A percentile compares a stretch with the other conserved stretches of the same genome.
Evolutionary conservation across 106 monocot species (phyloP).

Genomic region (Cymbidium sinense): DNA sequence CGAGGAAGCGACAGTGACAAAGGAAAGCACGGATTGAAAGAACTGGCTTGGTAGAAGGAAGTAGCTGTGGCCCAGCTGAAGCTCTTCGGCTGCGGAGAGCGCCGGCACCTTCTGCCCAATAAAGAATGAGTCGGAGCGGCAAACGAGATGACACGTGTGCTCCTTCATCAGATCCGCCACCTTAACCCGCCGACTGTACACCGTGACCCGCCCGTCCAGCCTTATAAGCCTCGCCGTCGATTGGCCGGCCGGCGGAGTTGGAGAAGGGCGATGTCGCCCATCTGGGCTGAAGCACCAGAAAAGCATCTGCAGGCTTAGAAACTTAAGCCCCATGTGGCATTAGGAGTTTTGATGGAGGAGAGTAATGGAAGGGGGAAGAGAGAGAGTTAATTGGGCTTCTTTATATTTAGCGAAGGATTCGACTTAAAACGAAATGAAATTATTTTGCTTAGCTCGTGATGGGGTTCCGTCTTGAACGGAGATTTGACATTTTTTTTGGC

Average conservation of each 20-base stretch:
- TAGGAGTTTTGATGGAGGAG: too few species aligned
- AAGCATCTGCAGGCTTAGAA: constrained; percentile 1
- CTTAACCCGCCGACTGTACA: constrained; percentile 38
- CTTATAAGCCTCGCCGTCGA: constrained; percentile 22
- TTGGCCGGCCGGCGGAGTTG: not conserved
- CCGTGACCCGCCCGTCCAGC: constrained; percentile 46
- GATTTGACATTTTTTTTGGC: not conserved
- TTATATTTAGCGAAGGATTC: too few species aligned
- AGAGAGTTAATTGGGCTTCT: too few species aligned
- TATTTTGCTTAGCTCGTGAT: not conserved
- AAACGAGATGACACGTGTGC: constrained; percentile 53
- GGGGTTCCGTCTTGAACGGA: not conserved
- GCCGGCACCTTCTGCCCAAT: constrained; percentile 68
- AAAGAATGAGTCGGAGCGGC: constrained; percentile 65
- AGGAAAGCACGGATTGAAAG: constrained; percentile 83
- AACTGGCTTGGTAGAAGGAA: constrained; percentile 71
- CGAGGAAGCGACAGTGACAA: constrained; percentile 48
- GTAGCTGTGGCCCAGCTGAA: constrained; percentile 62
- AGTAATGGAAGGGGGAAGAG: too few species aligned
- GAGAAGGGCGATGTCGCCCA: not conserved
- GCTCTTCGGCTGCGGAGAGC: constrained; percentile 34
- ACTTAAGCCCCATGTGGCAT: not conserved
- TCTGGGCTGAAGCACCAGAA: not conserved
- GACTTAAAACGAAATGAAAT: too few species aligned
- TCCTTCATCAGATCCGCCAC: constrained; percentile 49